Base-by-base conservation (phyloP, 768 basidiomycete species). In the Lenzites betulinus region DNA sequence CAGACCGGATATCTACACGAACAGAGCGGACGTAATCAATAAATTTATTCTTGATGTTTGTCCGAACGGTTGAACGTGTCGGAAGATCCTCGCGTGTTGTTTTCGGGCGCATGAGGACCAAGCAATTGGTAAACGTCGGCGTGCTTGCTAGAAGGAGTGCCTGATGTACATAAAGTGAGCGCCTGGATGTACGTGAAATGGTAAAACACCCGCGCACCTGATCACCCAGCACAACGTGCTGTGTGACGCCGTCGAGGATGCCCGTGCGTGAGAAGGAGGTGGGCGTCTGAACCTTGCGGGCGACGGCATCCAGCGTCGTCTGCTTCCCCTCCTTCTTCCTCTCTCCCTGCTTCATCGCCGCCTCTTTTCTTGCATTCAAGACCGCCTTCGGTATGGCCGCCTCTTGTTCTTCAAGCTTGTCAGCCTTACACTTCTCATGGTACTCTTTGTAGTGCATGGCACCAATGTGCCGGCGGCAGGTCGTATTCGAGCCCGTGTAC, bases 91-190 rank as follows among this genome's bases (percentile, higher is more conserved):
- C n/a, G 16, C 35, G 35, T 1, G 33, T 38, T 1, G 47, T 58
- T 38, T 50, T 50, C 2, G 47, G 56, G 22, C 47, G 47, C 56
- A 58, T 59, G 2, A 18, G 25, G 2, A 59, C 52, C 6, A 59
- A 16, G 20, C 41, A 52, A 16, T 59, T 54, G 16, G 20, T 51
- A 25, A 59, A 59, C 30, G 39, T 30, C 8, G 38, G 4, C 2
- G 33, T 39, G 20, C 38, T 33, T 12, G 47, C 56, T 5, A 49
- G 16, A 11, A 48, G n/a, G n/a, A 58, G 36, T 18, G 56, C 56
- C 56, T 58, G n/a, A n/a, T n/a, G n/a, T n/a, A n/a, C 9, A 43
- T 43, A 43, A 20, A 43, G n/a, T 43, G n/a, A 16, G n/a, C n/a
- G 9, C n/a, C 22, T 43, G 3, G 41, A 30, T 42, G 9, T 18